Percentiles rank a stretch among this genome's conserved stretches.
phyloP scores from a whole-genome alignment of 176 grass and related monocot species.

The Bolboschoenus planiculmis region DNA sequence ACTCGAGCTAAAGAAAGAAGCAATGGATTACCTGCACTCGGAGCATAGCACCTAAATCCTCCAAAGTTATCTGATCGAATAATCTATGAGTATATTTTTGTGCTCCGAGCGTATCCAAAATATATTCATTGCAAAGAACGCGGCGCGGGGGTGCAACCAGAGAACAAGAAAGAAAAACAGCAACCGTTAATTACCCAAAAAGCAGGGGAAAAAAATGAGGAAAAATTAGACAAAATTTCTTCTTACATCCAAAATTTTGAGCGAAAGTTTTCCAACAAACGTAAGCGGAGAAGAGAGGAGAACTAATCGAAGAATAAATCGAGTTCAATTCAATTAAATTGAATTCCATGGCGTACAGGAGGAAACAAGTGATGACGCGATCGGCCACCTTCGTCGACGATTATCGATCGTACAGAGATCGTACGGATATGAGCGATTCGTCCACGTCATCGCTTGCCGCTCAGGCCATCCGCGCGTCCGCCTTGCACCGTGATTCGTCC shows the following conservation, averaged over 20 bases:
- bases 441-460: slow-evolving; percentile 28
- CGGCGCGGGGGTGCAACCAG: background rate
- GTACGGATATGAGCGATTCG: background rate
- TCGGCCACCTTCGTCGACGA: slow-evolving; percentile 32
- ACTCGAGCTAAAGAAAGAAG: background rate
- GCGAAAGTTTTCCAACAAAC: background rate
- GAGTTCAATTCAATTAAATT: background rate
- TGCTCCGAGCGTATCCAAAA: slow-evolving; percentile 4
- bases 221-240: background rate
- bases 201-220: background rate
- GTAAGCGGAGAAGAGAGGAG: background rate
- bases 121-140: slow-evolving; percentile 2
- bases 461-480: slow-evolving; percentile 40
- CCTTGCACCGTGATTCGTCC: slow-evolving; percentile 38
- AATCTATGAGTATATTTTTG: background rate
- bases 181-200: background rate
- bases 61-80: background rate
- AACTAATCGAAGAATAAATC: background rate
- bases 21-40: background rate
- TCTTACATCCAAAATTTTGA: slow-evolving; percentile 1
- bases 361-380: slow-evolving; percentile 29
- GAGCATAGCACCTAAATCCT: background rate
- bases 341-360: slow-evolving; percentile 35
- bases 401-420: background rate
- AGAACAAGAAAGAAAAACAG: slow-evolving; percentile 1